Evolutionary conservation across 2,329 filamentous ascomycete species (phyloP).

Genomic region (Spiromastix sp.): DNA sequence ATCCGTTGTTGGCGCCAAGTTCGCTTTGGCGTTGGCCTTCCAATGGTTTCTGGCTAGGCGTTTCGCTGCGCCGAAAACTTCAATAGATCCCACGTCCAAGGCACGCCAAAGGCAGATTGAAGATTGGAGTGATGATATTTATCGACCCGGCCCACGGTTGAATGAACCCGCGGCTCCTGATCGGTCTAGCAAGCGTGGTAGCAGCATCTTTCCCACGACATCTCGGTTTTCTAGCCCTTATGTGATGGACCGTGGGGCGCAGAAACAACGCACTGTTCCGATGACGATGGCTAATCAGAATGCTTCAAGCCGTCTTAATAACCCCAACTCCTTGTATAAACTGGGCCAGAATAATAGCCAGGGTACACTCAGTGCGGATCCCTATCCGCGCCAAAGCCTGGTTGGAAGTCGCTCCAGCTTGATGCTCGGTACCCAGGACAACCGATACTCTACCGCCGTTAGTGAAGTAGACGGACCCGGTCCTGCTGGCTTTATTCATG

Average conservation of each 20-base stretch:
- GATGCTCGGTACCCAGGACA: slow-evolving; percentile 44
- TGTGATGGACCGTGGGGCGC: slow-evolving; percentile 54
- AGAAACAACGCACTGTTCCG: slow-evolving; percentile 47
- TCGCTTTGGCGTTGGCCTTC: slow-evolving; percentile 80
- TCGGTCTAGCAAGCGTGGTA: slow-evolving; percentile 67
- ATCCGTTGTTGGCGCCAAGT: slow-evolving; percentile 75
- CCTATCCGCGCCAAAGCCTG: slow-evolving; percentile 27
- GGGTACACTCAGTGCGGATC: slow-evolving; percentile 41
- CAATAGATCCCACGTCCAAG: slow-evolving; percentile 68
- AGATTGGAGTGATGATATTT: slow-evolving; percentile 96
- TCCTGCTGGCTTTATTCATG: slow-evolving; percentile 90
- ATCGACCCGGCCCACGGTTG: slow-evolving; percentile 75
- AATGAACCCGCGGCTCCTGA: slow-evolving; percentile 65
- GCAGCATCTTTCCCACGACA: slow-evolving; percentile 79
- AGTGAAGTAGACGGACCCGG: slow-evolving; percentile 62
- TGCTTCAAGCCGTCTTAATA: slow-evolving; percentile 56
- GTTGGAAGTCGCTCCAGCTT: slow-evolving; percentile 46
- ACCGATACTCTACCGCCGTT: slow-evolving; percentile 43
- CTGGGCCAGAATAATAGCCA: slow-evolving; percentile 45
- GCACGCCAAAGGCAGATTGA: slow-evolving; percentile 89
- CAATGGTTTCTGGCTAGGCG: slow-evolving; percentile 90
- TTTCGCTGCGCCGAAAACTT: slow-evolving; percentile 78
- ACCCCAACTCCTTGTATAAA: slow-evolving; percentile 60
- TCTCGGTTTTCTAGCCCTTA: slow-evolving; percentile 92
- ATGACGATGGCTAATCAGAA: slow-evolving; percentile 95